Evolutionary conservation across 2,329 filamentous ascomycete species (phyloP).

Genomic region (Fusarium duplospermum): DNA sequence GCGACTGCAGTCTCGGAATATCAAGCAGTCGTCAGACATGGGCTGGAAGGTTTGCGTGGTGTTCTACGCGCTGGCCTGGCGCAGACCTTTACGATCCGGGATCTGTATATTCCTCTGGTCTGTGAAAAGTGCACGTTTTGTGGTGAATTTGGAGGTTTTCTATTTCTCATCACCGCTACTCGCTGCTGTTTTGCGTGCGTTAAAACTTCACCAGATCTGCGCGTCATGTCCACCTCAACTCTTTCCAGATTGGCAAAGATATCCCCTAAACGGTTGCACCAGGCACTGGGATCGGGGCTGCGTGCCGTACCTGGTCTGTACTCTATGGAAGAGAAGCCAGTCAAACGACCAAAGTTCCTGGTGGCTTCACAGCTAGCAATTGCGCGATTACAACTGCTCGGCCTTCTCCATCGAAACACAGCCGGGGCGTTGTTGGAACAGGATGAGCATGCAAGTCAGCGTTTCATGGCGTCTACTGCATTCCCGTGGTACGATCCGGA

Average conservation of each 20-base stretch:
- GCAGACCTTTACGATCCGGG: background rate
- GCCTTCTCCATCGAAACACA: background rate
- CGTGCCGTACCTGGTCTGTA: background rate
- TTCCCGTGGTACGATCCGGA: slow-evolving; percentile 14
- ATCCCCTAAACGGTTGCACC: background rate
- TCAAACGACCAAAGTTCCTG: background rate
- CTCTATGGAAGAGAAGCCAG: background rate
- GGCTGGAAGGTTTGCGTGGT: slow-evolving; percentile 11
- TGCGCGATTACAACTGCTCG: background rate
- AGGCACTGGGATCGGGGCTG: background rate
- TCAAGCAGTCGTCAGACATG: background rate
- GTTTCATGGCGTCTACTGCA: slow-evolving; percentile 12
- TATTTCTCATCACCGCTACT: background rate
- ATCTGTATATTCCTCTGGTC: background rate
- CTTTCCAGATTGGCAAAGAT: background rate
- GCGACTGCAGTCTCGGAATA: background rate
- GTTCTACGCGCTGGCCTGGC: slow-evolving; percentile 2
- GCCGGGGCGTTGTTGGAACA: background rate
- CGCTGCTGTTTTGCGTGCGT: background rate
- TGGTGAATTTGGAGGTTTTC: slow-evolving; percentile 1
- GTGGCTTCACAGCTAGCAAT: background rate
- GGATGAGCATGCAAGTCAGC: background rate
- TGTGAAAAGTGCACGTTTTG: background rate
- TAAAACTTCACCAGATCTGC: background rate
- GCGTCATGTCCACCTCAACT: background rate